phyloP scores from a whole-genome alignment of 2,329 filamentous ascomycete species.

The Camillea tinctor region DNA sequence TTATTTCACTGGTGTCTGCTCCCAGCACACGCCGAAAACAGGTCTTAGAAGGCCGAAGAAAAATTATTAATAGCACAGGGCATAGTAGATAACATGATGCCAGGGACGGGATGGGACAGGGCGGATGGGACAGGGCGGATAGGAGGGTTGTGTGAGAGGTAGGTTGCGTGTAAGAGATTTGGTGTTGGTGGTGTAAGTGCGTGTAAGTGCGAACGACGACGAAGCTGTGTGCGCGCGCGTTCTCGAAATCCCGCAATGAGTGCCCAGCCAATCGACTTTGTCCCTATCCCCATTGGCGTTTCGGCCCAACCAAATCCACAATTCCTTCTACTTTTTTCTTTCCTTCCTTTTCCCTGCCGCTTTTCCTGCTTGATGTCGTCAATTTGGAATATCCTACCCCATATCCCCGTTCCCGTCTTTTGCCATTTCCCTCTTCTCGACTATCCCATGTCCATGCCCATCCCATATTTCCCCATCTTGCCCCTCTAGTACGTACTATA shows the following conservation, averaged over 20 bases:
- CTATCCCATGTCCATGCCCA: not conserved
- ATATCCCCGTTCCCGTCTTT: not conserved
- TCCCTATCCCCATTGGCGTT: not conserved
- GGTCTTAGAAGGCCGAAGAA: not conserved
- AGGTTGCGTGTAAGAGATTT: not conserved
- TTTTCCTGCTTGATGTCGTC: not conserved
- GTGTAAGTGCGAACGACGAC: not conserved
- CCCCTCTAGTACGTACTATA: not conserved
- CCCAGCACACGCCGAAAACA: too few relatives aligned
- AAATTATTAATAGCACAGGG: not conserved
- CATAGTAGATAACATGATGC: not conserved
- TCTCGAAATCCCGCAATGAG: not conserved
- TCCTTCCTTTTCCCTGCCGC: too few relatives aligned
- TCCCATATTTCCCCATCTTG: not conserved
- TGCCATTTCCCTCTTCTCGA: not conserved
- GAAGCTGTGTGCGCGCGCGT: not conserved
- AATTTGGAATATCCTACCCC: not conserved
- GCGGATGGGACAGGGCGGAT: not conserved
- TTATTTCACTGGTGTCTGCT: too few relatives aligned
- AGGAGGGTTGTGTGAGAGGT: not conserved
- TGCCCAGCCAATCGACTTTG: not conserved
- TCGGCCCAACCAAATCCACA: not conserved
- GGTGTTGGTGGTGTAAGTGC: not conserved
- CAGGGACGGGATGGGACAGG: not conserved
- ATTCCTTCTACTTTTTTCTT: not conserved